Evolutionary conservation across 208 protist species (phyloP).

Genomic region (Endotrypanum monterogeii): DNA sequence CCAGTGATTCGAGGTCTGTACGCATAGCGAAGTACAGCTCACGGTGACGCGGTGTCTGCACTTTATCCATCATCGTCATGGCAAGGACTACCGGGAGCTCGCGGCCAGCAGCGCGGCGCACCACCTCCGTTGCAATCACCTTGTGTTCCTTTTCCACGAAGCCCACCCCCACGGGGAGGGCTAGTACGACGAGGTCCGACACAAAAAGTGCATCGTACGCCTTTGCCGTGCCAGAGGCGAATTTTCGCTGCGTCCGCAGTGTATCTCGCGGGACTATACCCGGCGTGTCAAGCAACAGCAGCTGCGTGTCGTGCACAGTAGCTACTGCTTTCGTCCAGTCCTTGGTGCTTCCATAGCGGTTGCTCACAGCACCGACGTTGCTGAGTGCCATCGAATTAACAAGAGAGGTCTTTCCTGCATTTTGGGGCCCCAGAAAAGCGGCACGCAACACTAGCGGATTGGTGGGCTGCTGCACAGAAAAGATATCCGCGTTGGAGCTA

Average conservation of each 20-base stretch:
- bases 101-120: conserved; percentile 64
- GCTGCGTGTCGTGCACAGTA: conserved; percentile 87
- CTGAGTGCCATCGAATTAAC: conserved; percentile 85
- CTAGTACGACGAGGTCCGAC: conserved; percentile 79
- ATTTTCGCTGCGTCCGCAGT: conserved; percentile 52
- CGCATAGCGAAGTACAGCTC: conserved; percentile 91
- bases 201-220: conserved; percentile 87
- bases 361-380: conserved; percentile 85
- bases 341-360: conserved; percentile 73
- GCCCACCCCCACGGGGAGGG: conserved; percentile 77
- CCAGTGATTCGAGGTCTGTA: conserved; percentile 79
- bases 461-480: conserved; percentile 31
- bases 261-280: conserved; percentile 52
- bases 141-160: conserved; percentile 89
- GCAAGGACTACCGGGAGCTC: conserved; percentile 83
- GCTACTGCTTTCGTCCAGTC: conserved; percentile 84
- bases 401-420: conserved; percentile 89
- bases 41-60: conserved; percentile 83
- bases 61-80: conserved; percentile 91
- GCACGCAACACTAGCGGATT: conserved; percentile 55
- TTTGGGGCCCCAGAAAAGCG: conserved; percentile 81
- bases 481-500: background rate
- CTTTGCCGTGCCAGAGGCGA: conserved; percentile 49
- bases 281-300: conserved; percentile 89
- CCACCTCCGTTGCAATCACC: conserved; percentile 66